Percentiles rank a stretch among this genome's conserved stretches.
Conservation (phyloP, 1,284 basidiomycete genomes). For the Malassezia equina region DNA sequence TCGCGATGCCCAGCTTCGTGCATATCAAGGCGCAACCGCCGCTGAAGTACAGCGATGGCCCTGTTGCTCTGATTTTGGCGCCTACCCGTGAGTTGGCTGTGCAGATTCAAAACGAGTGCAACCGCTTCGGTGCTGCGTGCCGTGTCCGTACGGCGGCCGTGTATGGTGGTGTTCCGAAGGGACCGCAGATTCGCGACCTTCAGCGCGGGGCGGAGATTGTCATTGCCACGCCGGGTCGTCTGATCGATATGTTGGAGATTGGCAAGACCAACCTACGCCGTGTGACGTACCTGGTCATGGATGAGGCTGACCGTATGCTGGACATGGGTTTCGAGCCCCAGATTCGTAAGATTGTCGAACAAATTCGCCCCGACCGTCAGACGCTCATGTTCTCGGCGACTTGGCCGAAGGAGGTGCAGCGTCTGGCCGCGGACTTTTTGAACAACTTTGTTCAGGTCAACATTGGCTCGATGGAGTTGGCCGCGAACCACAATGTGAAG, state of each 20-base stretch:
- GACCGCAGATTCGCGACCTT: slow-evolving; percentile 92
- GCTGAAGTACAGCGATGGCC: slow-evolving; percentile 84
- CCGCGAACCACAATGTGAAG: slow-evolving; percentile 92
- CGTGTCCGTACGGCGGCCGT: slow-evolving; percentile 95
- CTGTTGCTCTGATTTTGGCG: slow-evolving; percentile 89
- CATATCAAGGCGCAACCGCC: slow-evolving; percentile 99
- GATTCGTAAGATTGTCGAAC: slow-evolving; percentile 92
- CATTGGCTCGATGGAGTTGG: slow-evolving; percentile 95
- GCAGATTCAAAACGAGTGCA: slow-evolving; percentile 96
- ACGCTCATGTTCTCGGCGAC: slow-evolving; percentile 78
- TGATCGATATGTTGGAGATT: slow-evolving; percentile 86
- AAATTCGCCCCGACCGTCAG: slow-evolving; percentile 91
- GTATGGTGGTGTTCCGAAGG: slow-evolving; percentile 96
- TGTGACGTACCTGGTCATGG: slow-evolving; percentile 95
- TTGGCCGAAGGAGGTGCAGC: slow-evolving; percentile 99
- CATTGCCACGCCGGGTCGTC: slow-evolving; percentile 61
- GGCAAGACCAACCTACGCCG: slow-evolving; percentile 91
- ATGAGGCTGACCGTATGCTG: slow-evolving; percentile 96
- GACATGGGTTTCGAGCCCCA: slow-evolving; percentile 99
- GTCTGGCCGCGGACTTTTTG: slow-evolving; percentile 89
- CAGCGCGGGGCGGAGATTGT: slow-evolving; percentile 93
- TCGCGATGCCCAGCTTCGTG: slow-evolving; percentile 94
- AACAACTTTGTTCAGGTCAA: slow-evolving; percentile 95
- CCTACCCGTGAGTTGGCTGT: slow-evolving; percentile 97
- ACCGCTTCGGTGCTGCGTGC: slow-evolving; percentile 93